These are phyloP conservation scores for Chlorella sp. DNA, from an alignment of 139 green algal genomes.

Conservation along the genomic window DNA sequence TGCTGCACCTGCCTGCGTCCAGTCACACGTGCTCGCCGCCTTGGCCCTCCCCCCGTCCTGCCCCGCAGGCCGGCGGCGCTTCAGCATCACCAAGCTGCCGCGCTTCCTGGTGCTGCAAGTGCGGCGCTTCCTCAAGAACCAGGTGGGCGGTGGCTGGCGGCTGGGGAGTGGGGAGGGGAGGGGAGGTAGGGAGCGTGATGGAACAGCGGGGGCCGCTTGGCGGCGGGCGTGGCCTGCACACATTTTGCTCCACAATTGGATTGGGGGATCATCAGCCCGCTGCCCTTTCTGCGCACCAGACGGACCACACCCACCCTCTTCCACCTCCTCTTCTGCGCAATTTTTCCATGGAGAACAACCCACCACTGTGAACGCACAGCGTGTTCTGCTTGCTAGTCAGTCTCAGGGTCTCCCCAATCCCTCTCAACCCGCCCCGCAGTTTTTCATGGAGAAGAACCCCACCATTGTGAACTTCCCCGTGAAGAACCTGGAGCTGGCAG, in stretches of 20 bases:
- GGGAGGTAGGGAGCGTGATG: neutral
- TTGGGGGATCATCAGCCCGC: too few relatives aligned
- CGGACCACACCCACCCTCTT: too few relatives aligned
- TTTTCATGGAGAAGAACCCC: slow-evolving; percentile 95
- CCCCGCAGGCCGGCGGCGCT: slow-evolving; percentile 70
- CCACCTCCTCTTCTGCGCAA: too few relatives aligned
- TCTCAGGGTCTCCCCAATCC: neutral
- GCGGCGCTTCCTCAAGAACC: slow-evolving; percentile 95
- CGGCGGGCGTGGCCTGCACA: too few relatives aligned
- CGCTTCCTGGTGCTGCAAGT: slow-evolving; percentile 88
- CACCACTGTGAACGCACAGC: neutral
- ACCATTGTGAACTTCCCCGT: slow-evolving; percentile 99
- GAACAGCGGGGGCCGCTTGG: too few relatives aligned
- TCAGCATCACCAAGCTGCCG: slow-evolving; percentile 84
- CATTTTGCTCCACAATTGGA: too few relatives aligned
- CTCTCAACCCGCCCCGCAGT: slow-evolving; percentile 36
- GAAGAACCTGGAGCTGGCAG: slow-evolving; percentile 88
- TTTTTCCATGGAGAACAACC: too few relatives aligned
- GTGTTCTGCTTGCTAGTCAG: neutral
- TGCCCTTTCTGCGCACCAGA: too few relatives aligned
- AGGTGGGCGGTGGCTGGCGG: neutral
- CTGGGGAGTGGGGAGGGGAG: neutral
- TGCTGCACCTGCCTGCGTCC: neutral
- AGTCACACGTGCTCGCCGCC: neutral
- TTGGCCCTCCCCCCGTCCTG: neutral